Conservation (phyloP, 2,329 filamentous ascomycete genomes). For the Diaporthe amygdali region DNA sequence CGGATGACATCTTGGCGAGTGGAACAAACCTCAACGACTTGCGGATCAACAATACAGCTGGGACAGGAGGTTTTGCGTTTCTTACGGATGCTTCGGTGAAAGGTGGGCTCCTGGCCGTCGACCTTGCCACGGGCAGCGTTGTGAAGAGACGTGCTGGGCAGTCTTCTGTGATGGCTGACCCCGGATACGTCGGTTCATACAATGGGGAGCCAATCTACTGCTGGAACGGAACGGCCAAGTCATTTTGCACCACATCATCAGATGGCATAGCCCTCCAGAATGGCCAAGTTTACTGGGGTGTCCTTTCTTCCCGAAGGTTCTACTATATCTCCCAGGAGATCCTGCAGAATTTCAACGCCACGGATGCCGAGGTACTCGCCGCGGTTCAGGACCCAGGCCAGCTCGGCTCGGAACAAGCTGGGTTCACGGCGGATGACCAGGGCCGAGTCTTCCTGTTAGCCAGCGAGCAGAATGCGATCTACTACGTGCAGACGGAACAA, state of each 20-base stretch:
- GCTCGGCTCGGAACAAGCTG: slow-evolving; percentile 45
- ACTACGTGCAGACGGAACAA: slow-evolving; percentile 45
- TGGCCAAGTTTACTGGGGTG: slow-evolving; percentile 48
- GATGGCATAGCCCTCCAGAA: slow-evolving; percentile 44
- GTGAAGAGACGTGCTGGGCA: slow-evolving; percentile 44
- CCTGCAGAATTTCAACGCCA: slow-evolving; percentile 36
- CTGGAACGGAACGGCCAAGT: slow-evolving; percentile 41
- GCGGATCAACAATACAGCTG: slow-evolving; percentile 47
- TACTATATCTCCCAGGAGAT: slow-evolving; percentile 43
- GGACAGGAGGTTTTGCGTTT: slow-evolving; percentile 44
- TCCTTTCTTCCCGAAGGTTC: slow-evolving; percentile 44
- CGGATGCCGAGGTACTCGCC: slow-evolving; percentile 40
- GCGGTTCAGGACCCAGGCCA: slow-evolving; percentile 44
- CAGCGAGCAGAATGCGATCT: slow-evolving; percentile 49
- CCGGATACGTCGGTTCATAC: slow-evolving; percentile 44
- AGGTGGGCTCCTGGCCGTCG: slow-evolving; percentile 43
- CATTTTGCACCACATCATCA: slow-evolving; percentile 36
- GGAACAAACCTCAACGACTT: slow-evolving; percentile 47
- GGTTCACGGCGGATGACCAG: slow-evolving; percentile 46
- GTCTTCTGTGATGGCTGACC: slow-evolving; percentile 42
- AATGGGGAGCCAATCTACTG: slow-evolving; percentile 38
- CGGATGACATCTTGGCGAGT: slow-evolving; percentile 37
- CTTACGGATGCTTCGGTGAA: slow-evolving; percentile 44
- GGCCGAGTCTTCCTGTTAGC: slow-evolving; percentile 46
- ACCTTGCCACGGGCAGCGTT: slow-evolving; percentile 40